phyloP scores from a whole-genome alignment of 768 basidiomycete species.

The Lentinula sp. region DNA sequence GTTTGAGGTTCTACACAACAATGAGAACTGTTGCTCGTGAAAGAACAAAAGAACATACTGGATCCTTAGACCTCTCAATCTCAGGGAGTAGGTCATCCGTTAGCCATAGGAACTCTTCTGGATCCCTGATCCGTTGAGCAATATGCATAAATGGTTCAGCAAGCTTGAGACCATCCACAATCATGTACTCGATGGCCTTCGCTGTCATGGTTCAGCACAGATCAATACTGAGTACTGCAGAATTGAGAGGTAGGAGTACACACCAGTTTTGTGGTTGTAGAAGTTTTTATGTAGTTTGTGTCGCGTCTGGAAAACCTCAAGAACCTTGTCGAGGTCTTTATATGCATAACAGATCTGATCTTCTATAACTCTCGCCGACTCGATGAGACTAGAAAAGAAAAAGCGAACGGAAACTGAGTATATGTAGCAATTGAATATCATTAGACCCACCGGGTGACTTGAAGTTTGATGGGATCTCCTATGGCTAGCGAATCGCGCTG shows the following conservation, averaged over 20 bases:
- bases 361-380: constrained; percentile 70
- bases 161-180: constrained; percentile 65
- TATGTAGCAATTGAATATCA: neutral
- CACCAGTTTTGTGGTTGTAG: constrained; percentile 79
- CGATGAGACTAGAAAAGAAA: constrained; percentile 45
- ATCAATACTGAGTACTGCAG: neutral
- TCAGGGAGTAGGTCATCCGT: constrained; percentile 61
- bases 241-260: constrained; percentile 8
- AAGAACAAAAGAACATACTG: constrained; percentile 28
- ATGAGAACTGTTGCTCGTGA: constrained; percentile 1
- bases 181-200: constrained; percentile 77
- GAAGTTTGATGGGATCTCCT: constrained; percentile 55
- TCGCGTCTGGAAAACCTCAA: constrained; percentile 66
- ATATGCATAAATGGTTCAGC: constrained; percentile 66
- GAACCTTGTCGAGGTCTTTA: constrained; percentile 75
- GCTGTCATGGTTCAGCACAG: constrained; percentile 30
- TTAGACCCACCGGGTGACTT: constrained; percentile 34
- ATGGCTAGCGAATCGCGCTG: constrained; percentile 67
- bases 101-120: constrained; percentile 54
- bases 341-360: constrained; percentile 75
- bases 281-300: constrained; percentile 79
- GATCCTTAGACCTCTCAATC: constrained; percentile 50
- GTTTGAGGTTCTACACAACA: constrained; percentile 45
- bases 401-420: neutral
- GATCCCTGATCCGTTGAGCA: constrained; percentile 47